Evolutionary conservation across 768 basidiomycete genomes (phyloP).

Genomic region (Boletus insuetus): DNA sequence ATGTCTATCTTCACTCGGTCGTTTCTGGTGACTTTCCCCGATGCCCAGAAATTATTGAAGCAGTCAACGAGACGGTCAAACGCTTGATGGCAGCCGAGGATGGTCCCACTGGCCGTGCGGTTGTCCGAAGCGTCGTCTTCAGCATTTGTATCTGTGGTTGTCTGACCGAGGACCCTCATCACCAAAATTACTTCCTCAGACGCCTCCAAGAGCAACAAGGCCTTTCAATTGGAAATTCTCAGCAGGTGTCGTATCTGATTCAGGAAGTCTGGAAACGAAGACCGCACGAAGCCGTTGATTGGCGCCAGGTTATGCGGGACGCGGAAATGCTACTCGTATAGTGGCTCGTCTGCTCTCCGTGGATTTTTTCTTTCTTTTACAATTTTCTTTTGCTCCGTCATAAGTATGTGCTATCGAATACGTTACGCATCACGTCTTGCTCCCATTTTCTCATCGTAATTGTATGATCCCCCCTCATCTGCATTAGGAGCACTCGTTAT

Average conservation of each 20-base stretch:
- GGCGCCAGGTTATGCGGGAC: constrained; percentile 56
- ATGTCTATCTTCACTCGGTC: constrained; percentile 73
- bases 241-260: constrained; percentile 53
- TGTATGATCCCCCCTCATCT: constrained; percentile 12
- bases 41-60: constrained; percentile 57
- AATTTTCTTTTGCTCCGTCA: constrained; percentile 1
- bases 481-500: constrained; percentile 5
- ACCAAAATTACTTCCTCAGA: constrained; percentile 42
- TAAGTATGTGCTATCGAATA: not conserved
- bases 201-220: constrained; percentile 51
- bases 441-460: not conserved
- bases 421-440: not conserved
- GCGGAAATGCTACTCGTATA: constrained; percentile 60
- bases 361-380: not conserved
- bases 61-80: constrained; percentile 52
- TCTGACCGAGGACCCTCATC: constrained; percentile 50
- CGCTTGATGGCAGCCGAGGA: constrained; percentile 41
- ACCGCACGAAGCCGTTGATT: constrained; percentile 45
- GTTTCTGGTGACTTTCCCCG: constrained; percentile 70
- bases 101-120: constrained; percentile 43
- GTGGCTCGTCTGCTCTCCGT: constrained; percentile 3
- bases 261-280: constrained; percentile 56
- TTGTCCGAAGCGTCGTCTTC: constrained; percentile 78
- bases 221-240: constrained; percentile 63
- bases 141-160: constrained; percentile 72